Evolutionary conservation across 2,329 filamentous ascomycete genomes (phyloP).

Genomic region (Aspergillus cejpii): DNA sequence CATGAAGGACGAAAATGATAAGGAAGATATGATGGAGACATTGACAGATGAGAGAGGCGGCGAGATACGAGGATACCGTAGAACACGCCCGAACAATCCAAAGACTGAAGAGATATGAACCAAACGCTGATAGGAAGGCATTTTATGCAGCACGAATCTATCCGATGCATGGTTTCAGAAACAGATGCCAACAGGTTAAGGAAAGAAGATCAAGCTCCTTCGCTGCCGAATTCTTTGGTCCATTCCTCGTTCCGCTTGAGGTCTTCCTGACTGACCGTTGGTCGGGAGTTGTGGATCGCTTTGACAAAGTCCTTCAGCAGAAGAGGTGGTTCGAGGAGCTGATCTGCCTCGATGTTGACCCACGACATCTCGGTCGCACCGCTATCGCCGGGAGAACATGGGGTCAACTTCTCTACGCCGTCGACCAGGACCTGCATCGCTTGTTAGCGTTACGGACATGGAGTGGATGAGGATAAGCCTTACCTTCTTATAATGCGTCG

Average conservation of each 20-base stretch:
- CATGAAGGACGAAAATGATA: slow-evolving; percentile 6
- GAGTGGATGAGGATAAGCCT: slow-evolving; percentile 6
- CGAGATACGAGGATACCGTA: not conserved
- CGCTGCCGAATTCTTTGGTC: slow-evolving; percentile 94
- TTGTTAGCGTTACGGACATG: slow-evolving; percentile 5
- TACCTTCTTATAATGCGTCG: slow-evolving; percentile 95
- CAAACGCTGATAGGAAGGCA: not conserved
- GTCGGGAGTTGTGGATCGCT: slow-evolving; percentile 78
- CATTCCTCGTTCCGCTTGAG: slow-evolving; percentile 79
- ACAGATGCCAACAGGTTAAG: not conserved
- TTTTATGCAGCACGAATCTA: slow-evolving; percentile 5
- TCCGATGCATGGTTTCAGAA: slow-evolving; percentile 3
- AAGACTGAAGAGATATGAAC: not conserved
- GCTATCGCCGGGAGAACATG: slow-evolving; percentile 84
- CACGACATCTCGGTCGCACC: slow-evolving; percentile 90
- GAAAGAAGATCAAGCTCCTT: slow-evolving; percentile 54
- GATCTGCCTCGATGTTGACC: slow-evolving; percentile 76
- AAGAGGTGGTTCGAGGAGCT: slow-evolving; percentile 78
- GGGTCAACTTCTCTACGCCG: slow-evolving; percentile 57
- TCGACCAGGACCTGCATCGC: slow-evolving; percentile 60
- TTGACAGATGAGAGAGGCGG: not conserved
- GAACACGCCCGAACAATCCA: slow-evolving; percentile 1
- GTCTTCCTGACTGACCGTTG: slow-evolving; percentile 84
- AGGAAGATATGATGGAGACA: not conserved
- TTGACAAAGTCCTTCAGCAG: slow-evolving; percentile 88